Percentiles rank a stretch among this genome's conserved stretches.
Conservation (phyloP, 2,329 filamentous ascomycete genomes). For the Fusarium falciforme region DNA sequence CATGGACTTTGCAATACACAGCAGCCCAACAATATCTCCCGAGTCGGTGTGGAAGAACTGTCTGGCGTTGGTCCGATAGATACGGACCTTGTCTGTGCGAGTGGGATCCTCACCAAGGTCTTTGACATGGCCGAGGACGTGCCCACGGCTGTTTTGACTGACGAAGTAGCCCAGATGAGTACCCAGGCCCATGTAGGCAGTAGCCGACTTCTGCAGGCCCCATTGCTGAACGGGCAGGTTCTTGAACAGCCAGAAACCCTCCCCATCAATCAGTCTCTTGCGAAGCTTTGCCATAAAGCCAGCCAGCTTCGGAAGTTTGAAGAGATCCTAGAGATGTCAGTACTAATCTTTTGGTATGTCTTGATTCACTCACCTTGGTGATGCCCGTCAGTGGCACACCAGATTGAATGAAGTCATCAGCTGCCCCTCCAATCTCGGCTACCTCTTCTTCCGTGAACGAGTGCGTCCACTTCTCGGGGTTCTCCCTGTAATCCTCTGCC, state of each 20-base stretch:
- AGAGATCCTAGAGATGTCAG: conserved; percentile 45
- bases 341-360: neutral
- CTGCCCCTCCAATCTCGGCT: conserved; percentile 12
- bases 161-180: conserved; percentile 88
- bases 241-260: conserved; percentile 92
- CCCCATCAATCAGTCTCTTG: conserved; percentile 72
- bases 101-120: conserved; percentile 80
- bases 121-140: conserved; percentile 88
- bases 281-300: conserved; percentile 50
- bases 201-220: conserved; percentile 81
- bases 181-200: conserved; percentile 87
- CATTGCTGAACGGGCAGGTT: conserved; percentile 80
- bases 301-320: conserved; percentile 48
- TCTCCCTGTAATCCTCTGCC: conserved; percentile 69
- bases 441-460: conserved; percentile 63
- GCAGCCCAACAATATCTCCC: conserved; percentile 82
- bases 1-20: conserved; percentile 81
- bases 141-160: conserved; percentile 83
- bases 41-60: conserved; percentile 76
- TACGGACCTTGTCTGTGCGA: conserved; percentile 85
- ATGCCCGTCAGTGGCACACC: conserved; percentile 13
- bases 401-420: conserved; percentile 14
- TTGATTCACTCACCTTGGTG: conserved; percentile 2
- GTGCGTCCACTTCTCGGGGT: conserved; percentile 79
- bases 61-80: conserved; percentile 82